These are phyloP conservation scores for Podospora fimiseda DNA, from an alignment of 495 filamentous ascomycete species.

Conservation along the genomic window DNA sequence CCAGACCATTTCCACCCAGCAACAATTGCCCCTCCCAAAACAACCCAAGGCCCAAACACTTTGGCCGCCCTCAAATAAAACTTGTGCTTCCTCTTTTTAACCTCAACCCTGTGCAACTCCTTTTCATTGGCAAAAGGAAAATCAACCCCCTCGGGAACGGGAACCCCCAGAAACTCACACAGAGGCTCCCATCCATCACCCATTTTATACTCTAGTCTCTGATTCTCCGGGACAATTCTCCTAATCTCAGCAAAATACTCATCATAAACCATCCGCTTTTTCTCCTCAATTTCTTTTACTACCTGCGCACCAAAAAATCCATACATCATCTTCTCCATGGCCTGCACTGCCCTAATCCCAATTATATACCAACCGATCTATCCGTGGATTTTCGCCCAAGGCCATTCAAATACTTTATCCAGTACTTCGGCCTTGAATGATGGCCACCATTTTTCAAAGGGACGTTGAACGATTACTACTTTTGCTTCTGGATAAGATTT, in stretches of 20 bases:
- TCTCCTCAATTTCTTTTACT: constrained; percentile 13
- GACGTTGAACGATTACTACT: constrained; percentile 36
- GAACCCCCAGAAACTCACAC: constrained; percentile 38
- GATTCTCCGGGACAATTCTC: constrained; percentile 26
- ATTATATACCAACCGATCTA: constrained; percentile 5
- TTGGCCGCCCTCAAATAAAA: too few relatives aligned
- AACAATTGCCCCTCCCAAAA: too few relatives aligned
- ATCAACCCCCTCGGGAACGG: constrained; percentile 27
- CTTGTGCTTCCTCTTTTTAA: not conserved
- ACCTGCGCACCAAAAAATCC: constrained; percentile 22
- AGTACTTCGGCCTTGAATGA: constrained; percentile 13
- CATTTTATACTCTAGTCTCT: constrained; percentile 36
- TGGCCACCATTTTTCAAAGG: constrained; percentile 35
- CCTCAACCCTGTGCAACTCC: not conserved
- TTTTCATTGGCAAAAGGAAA: constrained; percentile 40
- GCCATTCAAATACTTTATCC: not conserved
- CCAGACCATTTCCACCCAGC: too few relatives aligned
- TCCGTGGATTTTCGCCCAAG: not conserved
- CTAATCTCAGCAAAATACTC: constrained; percentile 24
- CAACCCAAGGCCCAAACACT: too few relatives aligned
- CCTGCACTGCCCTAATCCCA: not conserved
- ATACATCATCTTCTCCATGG: constrained; percentile 9
- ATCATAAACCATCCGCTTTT: constrained; percentile 13
- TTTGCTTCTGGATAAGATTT: constrained; percentile 41
- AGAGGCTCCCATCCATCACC: constrained; percentile 43